phyloP scores from a whole-genome alignment of 176 grass and related monocot genomes.

The Phragmites australis region DNA sequence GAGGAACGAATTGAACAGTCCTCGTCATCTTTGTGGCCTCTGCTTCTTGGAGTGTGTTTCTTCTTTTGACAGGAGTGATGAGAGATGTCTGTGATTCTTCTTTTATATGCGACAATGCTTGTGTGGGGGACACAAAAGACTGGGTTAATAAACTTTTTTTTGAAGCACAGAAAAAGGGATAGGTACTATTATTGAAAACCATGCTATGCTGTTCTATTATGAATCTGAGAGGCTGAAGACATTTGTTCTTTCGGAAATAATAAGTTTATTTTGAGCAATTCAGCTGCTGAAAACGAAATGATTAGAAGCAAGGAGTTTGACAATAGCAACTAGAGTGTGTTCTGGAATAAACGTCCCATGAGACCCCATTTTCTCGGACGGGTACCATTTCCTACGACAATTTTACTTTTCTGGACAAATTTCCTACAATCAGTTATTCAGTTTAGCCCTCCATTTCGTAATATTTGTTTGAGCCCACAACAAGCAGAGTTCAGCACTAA shows the following conservation, averaged over 20 bases:
- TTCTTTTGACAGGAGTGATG: neutral
- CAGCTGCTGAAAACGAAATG: neutral
- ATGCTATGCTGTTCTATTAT: neutral
- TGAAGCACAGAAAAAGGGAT: neutral
- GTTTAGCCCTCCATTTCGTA: neutral
- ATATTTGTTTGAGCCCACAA: neutral
- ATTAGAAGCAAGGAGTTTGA: neutral
- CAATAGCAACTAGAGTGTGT: neutral
- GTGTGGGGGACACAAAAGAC: neutral
- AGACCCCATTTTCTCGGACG: neutral
- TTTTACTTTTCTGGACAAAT: neutral
- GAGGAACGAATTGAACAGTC: slow-evolving; percentile 10
- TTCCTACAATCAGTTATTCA: neutral
- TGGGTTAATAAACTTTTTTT: no score
- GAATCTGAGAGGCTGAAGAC: neutral
- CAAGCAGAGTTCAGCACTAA: neutral
- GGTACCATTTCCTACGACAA: neutral
- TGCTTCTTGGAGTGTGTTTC: neutral
- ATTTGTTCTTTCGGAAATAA: neutral
- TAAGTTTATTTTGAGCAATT: neutral
- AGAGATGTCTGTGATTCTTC: neutral
- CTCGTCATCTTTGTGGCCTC: slow-evolving; percentile 20
- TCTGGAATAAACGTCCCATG: neutral
- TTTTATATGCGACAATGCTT: slow-evolving; percentile 1
- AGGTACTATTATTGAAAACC: neutral